phyloP scores from a whole-genome alignment of 352 stramenopile species.

The Phytopythium sindhum region DNA sequence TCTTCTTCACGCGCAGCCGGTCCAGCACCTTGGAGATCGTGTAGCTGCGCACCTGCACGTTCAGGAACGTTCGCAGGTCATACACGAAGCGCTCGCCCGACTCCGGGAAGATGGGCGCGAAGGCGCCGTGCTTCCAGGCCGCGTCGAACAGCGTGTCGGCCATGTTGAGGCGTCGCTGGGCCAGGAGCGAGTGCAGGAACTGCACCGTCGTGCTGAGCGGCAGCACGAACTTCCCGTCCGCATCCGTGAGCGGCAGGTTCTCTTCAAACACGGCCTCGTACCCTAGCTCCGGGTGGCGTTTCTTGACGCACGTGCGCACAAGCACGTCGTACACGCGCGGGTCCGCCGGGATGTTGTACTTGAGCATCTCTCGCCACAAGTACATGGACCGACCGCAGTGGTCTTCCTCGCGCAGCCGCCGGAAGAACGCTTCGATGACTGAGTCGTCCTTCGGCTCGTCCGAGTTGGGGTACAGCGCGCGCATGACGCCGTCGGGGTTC shows the following conservation, averaged over 20 bases:
- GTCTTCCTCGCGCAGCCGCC: slow-evolving; percentile 79
- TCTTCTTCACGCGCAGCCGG: slow-evolving; percentile 39
- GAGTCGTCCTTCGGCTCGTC: slow-evolving; percentile 64
- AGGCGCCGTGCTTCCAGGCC: slow-evolving; percentile 44
- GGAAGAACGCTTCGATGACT: slow-evolving; percentile 80
- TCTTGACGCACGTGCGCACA: slow-evolving; percentile 79
- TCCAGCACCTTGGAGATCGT: slow-evolving; percentile 56
- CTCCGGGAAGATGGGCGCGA: slow-evolving; percentile 52
- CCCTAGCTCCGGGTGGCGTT: slow-evolving; percentile 77
- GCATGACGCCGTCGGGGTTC: slow-evolving; percentile 78
- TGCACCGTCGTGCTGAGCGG: slow-evolving; percentile 49
- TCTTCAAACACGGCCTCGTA: slow-evolving; percentile 71
- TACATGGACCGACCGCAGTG: slow-evolving; percentile 83
- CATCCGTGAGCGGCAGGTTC: slow-evolving; percentile 44
- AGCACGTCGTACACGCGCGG: slow-evolving; percentile 75
- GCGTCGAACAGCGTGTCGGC: slow-evolving; percentile 61
- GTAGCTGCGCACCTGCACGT: slow-evolving; percentile 59
- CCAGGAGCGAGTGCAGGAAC: slow-evolving; percentile 69
- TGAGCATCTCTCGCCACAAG: slow-evolving; percentile 83
- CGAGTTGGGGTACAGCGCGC: slow-evolving; percentile 74
- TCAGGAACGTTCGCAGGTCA: slow-evolving; percentile 59
- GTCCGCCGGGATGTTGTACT: slow-evolving; percentile 62
- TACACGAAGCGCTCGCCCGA: slow-evolving; percentile 44
- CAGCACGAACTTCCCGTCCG: slow-evolving; percentile 63
- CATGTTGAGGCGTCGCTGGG: slow-evolving; percentile 61